Evolutionary conservation across 768 basidiomycete genomes (phyloP).

Genomic region (Hysterangium stoloniferum): DNA sequence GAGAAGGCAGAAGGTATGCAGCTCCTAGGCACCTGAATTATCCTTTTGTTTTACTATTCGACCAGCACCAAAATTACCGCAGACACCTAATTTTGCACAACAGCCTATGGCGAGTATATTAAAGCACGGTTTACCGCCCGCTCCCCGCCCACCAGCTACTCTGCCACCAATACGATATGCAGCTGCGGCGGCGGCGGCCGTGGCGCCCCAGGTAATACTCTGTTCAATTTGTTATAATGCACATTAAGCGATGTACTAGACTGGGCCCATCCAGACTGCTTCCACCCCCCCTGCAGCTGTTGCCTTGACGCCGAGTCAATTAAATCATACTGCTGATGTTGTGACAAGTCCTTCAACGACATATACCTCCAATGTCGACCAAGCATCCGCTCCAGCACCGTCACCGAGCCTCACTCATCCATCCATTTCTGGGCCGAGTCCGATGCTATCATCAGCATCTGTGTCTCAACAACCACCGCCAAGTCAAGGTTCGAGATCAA

Average conservation of each 20-base stretch:
- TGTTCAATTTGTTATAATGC: constrained; percentile 20
- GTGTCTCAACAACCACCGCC: constrained; percentile 48
- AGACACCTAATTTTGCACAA: constrained; percentile 72
- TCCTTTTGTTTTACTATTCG: constrained; percentile 15
- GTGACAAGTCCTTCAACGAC: constrained; percentile 25
- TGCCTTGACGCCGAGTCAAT: constrained; percentile 28
- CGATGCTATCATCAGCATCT: constrained; percentile 69
- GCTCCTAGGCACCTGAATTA: not conserved
- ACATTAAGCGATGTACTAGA: no score
- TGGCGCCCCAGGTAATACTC: constrained; percentile 25
- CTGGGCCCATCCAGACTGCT: constrained; percentile 23
- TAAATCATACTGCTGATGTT: constrained; percentile 35
- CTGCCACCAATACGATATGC: constrained; percentile 85
- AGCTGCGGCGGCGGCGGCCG: constrained; percentile 75
- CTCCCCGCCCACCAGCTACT: constrained; percentile 42
- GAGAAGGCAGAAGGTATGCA: constrained; percentile 16
- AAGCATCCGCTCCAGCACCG: constrained; percentile 35
- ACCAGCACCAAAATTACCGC: constrained; percentile 60
- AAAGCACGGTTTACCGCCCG: constrained; percentile 57
- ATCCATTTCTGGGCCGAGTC: constrained; percentile 58
- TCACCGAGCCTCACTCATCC: constrained; percentile 85
- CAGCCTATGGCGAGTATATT: constrained; percentile 72
- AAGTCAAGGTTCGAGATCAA: constrained; percentile 13
- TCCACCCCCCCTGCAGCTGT: constrained; percentile 24
- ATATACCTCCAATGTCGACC: constrained; percentile 29